Evolutionary conservation across 371 early-diverging fungal species (phyloP).

Genomic region (Mortierella sp.): DNA sequence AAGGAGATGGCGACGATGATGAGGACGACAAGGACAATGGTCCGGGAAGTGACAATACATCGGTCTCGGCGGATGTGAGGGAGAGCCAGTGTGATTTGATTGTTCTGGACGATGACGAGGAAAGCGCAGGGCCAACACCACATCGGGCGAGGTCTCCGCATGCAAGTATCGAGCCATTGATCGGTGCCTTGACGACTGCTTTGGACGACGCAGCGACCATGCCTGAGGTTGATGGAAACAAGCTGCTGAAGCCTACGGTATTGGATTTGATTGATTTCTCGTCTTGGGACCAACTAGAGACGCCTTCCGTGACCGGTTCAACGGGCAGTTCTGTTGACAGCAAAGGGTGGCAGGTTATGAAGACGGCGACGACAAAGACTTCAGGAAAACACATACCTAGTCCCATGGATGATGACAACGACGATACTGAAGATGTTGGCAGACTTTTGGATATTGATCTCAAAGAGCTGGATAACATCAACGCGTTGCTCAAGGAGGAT

Average conservation of each 20-base stretch:
- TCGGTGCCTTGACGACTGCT: not conserved
- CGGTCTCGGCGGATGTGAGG: not conserved
- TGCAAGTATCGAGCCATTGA: not conserved
- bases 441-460: constrained; percentile 14
- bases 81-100: constrained; percentile 23
- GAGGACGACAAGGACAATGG: not conserved
- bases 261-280: not conserved
- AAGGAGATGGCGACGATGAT: not conserved
- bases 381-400: not conserved
- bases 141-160: not conserved
- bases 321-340: constrained; percentile 1
- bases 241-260: not conserved
- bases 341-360: not conserved
- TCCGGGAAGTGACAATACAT: not conserved
- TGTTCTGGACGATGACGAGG: constrained; percentile 19
- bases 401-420: not conserved
- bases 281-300: not conserved
- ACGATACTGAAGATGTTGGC: not conserved
- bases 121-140: not conserved
- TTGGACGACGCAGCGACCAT: not conserved
- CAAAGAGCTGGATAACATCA: constrained; percentile 9
- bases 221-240: not conserved
- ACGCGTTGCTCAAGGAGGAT: not conserved
- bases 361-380: not conserved
- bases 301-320: not conserved